Evolutionary conservation across 495 filamentous ascomycete genomes (phyloP).

Genomic region (Ramalina intermedia): DNA sequence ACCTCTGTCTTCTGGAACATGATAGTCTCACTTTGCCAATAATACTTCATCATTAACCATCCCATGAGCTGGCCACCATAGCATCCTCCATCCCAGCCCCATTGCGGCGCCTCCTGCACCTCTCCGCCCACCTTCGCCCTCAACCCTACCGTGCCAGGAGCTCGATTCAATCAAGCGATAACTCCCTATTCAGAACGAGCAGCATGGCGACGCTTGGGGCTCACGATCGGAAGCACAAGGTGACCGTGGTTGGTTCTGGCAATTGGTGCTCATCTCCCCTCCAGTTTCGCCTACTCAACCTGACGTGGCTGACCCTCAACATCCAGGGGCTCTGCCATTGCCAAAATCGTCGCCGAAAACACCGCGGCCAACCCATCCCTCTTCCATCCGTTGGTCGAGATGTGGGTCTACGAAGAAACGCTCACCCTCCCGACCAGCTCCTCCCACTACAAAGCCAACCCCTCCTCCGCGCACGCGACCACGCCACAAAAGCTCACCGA

Average conservation of each 20-base stretch:
- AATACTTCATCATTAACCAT: not conserved
- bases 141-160: not conserved
- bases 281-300: too few relatives aligned
- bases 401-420: conserved; percentile 94
- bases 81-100: not conserved
- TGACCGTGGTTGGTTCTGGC: conserved; percentile 85
- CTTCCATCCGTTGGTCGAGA: conserved; percentile 81
- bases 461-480: conserved; percentile 37
- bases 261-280: conserved; percentile 53
- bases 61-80: not conserved
- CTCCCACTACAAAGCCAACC: conserved; percentile 35
- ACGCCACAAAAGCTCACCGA: conserved; percentile 71
- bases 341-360: conserved; percentile 94
- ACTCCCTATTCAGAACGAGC: not conserved
- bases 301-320: conserved; percentile 6
- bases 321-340: conserved; percentile 79
- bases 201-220: conserved; percentile 30
- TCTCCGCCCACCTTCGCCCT: not conserved
- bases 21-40: not conserved
- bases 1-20: not conserved
- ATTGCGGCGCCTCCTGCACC: not conserved
- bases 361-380: conserved; percentile 56
- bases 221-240: conserved; percentile 67
- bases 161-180: too few relatives aligned
- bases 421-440: conserved; percentile 54